Conservation (phyloP, 2,329 filamentous ascomycete species). For the Lecanicillium sp. region DNA sequence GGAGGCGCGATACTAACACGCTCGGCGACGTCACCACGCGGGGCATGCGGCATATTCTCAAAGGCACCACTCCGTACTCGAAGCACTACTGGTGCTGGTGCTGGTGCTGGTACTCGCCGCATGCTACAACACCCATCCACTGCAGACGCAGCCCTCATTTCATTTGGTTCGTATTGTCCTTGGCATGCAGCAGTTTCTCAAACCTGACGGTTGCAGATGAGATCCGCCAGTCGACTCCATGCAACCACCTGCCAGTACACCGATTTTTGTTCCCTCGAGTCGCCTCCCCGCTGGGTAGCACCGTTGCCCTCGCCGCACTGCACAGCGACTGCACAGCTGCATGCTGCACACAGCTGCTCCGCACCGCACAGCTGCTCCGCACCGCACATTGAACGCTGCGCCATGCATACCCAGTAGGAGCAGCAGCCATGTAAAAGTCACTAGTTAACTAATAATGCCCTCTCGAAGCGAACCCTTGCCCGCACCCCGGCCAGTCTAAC, state of each 20-base stretch:
- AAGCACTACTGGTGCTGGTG: neutral
- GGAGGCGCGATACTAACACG: constrained; percentile 4
- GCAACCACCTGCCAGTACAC: constrained; percentile 1
- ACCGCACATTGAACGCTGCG: neutral
- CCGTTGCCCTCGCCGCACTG: neutral
- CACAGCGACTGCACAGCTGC: too few relatives aligned
- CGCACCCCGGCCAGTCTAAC: neutral
- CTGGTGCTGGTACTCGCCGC: too few relatives aligned
- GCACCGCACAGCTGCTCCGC: neutral
- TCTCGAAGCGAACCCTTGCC: constrained; percentile 1
- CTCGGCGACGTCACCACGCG: constrained; percentile 11
- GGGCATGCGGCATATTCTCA: constrained; percentile 12
- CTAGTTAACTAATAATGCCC: neutral
- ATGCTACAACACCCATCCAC: neutral
- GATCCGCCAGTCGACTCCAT: neutral
- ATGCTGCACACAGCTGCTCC: too few relatives aligned
- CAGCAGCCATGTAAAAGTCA: too few relatives aligned
- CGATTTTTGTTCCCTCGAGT: constrained; percentile 1
- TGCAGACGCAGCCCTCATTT: constrained; percentile 3
- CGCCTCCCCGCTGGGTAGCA: neutral
- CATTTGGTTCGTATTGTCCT: constrained; percentile 7
- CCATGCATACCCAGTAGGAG: too few relatives aligned
- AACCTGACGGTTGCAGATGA: constrained; percentile 1
- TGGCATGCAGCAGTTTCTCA: neutral
- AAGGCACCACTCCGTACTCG: neutral